Evolutionary conservation across 805 yeast genomes (phyloP).

Genomic region (Ogataea parapolymorpha): DNA sequence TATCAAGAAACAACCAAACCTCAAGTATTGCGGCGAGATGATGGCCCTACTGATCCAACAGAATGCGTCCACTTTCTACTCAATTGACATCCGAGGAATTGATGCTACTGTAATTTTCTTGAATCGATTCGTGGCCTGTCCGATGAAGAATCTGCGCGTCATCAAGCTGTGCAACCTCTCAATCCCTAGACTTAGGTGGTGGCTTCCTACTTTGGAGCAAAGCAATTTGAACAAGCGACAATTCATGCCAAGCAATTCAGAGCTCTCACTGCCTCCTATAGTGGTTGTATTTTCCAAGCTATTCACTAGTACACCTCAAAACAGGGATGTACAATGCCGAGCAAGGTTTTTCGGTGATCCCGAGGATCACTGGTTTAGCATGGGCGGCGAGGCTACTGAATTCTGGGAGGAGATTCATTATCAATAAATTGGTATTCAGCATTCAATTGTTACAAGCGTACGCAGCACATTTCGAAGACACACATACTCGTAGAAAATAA

Average conservation of each 20-base stretch:
- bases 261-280: constrained; percentile 19
- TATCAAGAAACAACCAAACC: constrained; percentile 15
- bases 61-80: constrained; percentile 14
- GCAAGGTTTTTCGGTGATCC: constrained; percentile 24
- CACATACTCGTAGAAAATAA: neutral
- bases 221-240: constrained; percentile 13
- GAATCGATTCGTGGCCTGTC: constrained; percentile 2
- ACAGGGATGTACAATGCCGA: constrained; percentile 11
- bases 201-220: constrained; percentile 23
- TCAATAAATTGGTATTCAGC: constrained; percentile 1
- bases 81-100: constrained; percentile 21
- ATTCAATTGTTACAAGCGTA: too few relatives aligned
- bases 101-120: constrained; percentile 23
- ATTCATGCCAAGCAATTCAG: constrained; percentile 6
- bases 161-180: constrained; percentile 21
- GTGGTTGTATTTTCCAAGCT: constrained; percentile 30
- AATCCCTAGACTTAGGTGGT: constrained; percentile 22
- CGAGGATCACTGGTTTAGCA: constrained; percentile 17
- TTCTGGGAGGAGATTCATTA: constrained; percentile 18
- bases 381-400: constrained; percentile 15
- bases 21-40: constrained; percentile 15
- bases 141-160: constrained; percentile 13
- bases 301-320: constrained; percentile 30
- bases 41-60: constrained; percentile 14
- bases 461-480: too few relatives aligned